These are phyloP conservation scores for Fusarium buxicola DNA, from an alignment of 2,329 filamentous ascomycete genomes.

Conservation along the genomic window DNA sequence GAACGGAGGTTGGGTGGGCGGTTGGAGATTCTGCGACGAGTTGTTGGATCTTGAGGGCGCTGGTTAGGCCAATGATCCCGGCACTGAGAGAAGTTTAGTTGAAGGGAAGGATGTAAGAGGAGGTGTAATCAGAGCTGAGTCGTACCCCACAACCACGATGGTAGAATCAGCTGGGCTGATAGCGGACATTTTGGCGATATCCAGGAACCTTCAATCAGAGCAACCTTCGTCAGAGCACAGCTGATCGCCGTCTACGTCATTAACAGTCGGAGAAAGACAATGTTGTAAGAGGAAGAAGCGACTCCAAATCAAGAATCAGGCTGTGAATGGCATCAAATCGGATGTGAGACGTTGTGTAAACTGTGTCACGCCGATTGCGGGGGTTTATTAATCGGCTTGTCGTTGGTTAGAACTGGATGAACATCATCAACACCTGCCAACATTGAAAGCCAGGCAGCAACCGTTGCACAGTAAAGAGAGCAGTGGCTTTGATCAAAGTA, in stretches of 20 bases:
- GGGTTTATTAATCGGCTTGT: conserved; percentile 4
- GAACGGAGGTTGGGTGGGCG: conserved; percentile 20
- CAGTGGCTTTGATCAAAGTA: background rate
- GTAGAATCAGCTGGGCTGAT: conserved; percentile 20
- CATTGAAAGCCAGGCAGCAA: background rate
- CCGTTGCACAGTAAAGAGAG: background rate
- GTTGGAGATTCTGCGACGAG: conserved; percentile 14
- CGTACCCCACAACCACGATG: conserved; percentile 48
- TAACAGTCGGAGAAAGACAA: too few relatives aligned
- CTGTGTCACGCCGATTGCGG: conserved; percentile 1
- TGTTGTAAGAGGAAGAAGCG: too few relatives aligned
- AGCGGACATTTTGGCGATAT: conserved; percentile 9
- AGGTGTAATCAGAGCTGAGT: accelerated
- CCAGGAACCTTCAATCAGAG: too few relatives aligned
- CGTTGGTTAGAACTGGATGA: background rate
- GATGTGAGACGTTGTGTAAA: conserved; percentile 1
- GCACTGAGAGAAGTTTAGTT: conserved; percentile 53
- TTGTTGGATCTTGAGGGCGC: conserved; percentile 59
- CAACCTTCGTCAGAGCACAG: background rate
- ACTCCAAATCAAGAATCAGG: background rate
- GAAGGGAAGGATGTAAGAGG: background rate
- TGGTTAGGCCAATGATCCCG: conserved; percentile 64
- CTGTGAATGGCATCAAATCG: conserved; percentile 1
- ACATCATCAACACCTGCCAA: too few relatives aligned
- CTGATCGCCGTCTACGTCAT: too few relatives aligned